These are phyloP conservation scores for Batkoa obscura DNA, from an alignment of 371 early-diverging fungal species.

Conservation along the genomic window DNA sequence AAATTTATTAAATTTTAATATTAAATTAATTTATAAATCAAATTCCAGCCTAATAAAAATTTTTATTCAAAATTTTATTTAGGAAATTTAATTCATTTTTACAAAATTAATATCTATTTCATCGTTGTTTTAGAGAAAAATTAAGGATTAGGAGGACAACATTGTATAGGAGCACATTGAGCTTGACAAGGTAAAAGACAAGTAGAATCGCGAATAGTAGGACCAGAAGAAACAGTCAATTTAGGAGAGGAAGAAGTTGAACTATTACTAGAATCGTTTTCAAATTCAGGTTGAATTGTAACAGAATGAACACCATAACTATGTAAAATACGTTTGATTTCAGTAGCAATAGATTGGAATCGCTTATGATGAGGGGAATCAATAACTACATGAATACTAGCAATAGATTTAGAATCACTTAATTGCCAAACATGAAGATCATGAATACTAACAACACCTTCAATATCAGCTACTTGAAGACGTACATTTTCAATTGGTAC, in stretches of 20 bases:
- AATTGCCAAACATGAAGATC: constrained; percentile 92
- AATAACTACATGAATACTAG: constrained; percentile 61
- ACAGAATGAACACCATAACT: constrained; percentile 63
- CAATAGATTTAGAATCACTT: constrained; percentile 63
- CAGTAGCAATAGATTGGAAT: constrained; percentile 39
- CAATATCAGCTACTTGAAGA: constrained; percentile 22
- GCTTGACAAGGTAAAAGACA: constrained; percentile 4
- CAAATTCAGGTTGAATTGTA: constrained; percentile 81
- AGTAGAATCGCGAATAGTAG: neutral
- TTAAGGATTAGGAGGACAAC: constrained; percentile 2
- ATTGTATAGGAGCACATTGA: constrained; percentile 3
- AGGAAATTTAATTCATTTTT: no score
- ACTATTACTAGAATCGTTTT: neutral
- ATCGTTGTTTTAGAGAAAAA: neutral
- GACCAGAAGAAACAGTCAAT: neutral
- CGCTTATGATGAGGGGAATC: constrained; percentile 18
- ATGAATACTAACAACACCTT: constrained; percentile 54
- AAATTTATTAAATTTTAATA: no score
- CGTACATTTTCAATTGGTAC: constrained; percentile 47
- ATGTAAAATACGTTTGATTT: constrained; percentile 55
- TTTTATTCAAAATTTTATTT: no score
- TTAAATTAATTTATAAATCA: no score
- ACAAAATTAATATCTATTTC: no score
- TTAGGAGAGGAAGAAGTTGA: neutral
- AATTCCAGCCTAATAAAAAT: no score